Percentiles rank a stretch among this genome's conserved stretches.
Evolutionary conservation across 164 flowering plant genomes (phyloP).

Genomic region (Warburgia ugandensis): DNA sequence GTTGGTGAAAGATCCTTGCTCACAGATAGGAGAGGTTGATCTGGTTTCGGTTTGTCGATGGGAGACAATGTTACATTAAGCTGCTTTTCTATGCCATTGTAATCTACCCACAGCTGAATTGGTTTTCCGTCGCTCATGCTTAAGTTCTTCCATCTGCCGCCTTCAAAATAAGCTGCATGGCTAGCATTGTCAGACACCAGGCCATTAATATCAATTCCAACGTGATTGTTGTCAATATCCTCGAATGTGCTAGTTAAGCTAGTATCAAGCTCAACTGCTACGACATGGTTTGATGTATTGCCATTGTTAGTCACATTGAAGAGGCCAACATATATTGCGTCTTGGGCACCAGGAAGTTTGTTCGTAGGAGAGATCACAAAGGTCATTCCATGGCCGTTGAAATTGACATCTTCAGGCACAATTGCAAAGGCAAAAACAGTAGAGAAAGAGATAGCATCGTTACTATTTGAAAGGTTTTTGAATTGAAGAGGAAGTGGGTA

Average conservation of each 20-base stretch:
- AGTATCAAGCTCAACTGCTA: slow-evolving; percentile 2
- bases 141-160: neutral
- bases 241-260: neutral
- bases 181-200: neutral
- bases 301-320: slow-evolving; percentile 1
- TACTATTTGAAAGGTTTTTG: neutral
- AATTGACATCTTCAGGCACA: neutral
- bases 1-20: neutral
- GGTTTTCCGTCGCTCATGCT: neutral
- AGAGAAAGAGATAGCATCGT: neutral
- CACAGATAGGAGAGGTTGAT: neutral
- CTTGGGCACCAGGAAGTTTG: neutral
- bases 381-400: slow-evolving; percentile 1
- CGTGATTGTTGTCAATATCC: slow-evolving; percentile 5
- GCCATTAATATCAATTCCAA: slow-evolving; percentile 2
- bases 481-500: neutral
- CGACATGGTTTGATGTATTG: neutral
- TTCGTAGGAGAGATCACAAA: slow-evolving; percentile 1
- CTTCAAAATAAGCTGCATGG: neutral
- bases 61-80: slow-evolving; percentile 4
- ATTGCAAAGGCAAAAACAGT: slow-evolving; percentile 1
- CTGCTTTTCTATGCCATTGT: neutral
- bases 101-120: neutral
- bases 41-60: neutral
- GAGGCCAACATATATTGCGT: neutral